Conservation (phyloP, 2,329 filamentous ascomycete genomes). For the Byssoonygena ceratinophila region DNA sequence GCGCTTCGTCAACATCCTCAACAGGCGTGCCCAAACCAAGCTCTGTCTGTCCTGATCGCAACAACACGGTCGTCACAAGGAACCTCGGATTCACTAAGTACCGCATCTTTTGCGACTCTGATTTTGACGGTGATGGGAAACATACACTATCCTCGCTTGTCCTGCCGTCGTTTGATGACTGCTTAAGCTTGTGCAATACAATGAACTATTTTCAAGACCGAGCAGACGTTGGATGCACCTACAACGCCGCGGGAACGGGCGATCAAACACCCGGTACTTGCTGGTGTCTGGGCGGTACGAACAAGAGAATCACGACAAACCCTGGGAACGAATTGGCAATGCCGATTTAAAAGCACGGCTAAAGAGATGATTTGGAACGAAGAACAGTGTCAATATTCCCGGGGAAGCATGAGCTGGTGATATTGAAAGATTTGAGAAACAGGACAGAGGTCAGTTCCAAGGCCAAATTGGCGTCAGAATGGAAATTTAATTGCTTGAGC, state of each 20-base stretch:
- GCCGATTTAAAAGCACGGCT: background rate
- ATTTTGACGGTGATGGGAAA: background rate
- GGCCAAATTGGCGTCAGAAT: too few species aligned
- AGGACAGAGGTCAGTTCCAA: too few species aligned
- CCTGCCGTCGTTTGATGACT: background rate
- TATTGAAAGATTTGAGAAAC: too few species aligned
- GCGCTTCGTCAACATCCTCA: background rate
- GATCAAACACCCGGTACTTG: background rate
- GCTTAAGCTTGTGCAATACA: background rate
- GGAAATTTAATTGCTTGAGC: too few species aligned
- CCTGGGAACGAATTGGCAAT: background rate
- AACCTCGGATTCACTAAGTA: background rate
- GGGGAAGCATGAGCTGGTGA: too few species aligned
- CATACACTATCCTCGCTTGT: background rate
- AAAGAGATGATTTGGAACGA: too few species aligned
- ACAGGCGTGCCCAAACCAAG: background rate
- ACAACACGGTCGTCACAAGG: background rate
- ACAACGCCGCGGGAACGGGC: background rate
- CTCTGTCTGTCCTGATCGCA: background rate
- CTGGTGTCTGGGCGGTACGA: background rate
- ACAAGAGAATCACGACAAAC: background rate
- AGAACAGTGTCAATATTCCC: too few species aligned
- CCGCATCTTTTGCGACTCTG: constrained; percentile 1
- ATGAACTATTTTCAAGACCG: constrained; percentile 1
- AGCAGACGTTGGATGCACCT: background rate